phyloP scores from a whole-genome alignment of 73 alveolate species.

The Paraurostyla sp. region DNA sequence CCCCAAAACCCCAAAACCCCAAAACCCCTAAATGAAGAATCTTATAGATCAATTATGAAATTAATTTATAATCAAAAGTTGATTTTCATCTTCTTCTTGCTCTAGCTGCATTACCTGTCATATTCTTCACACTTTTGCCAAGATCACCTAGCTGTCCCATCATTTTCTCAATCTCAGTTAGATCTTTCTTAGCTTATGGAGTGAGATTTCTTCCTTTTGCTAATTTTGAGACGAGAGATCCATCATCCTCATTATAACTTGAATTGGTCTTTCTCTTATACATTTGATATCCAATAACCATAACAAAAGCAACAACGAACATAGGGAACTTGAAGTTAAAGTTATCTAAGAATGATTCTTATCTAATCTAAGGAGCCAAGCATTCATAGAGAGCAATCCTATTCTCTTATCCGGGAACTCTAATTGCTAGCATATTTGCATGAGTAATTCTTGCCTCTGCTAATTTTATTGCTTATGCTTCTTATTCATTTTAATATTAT shows the following conservation, averaged over 20 bases:
- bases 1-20: no score
- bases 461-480: not conserved
- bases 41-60: not conserved
- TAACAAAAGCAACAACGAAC: slow-evolving; percentile 15
- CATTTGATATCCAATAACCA: slow-evolving; percentile 1
- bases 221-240: not conserved
- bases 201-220: not conserved
- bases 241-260: not conserved
- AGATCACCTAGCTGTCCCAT: slow-evolving; percentile 13
- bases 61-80: not conserved
- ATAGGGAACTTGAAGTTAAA: slow-evolving; percentile 32
- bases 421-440: slow-evolving; percentile 7
- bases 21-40: no score
- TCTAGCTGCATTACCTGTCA: not conserved
- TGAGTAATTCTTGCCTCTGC: slow-evolving; percentile 15
- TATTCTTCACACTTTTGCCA: not conserved
- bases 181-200: slow-evolving; percentile 11
- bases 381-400: slow-evolving; percentile 16
- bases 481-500: no score
- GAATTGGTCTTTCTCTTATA: slow-evolving; percentile 21
- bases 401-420: not conserved
- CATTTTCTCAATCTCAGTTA: slow-evolving; percentile 40
- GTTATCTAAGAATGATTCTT: not conserved
- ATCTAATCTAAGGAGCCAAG: not conserved
- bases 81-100: not conserved